These are phyloP conservation scores for Condylostoma magnum DNA, from an alignment of 169 alveolate genomes.

Conservation along the genomic window DNA sequence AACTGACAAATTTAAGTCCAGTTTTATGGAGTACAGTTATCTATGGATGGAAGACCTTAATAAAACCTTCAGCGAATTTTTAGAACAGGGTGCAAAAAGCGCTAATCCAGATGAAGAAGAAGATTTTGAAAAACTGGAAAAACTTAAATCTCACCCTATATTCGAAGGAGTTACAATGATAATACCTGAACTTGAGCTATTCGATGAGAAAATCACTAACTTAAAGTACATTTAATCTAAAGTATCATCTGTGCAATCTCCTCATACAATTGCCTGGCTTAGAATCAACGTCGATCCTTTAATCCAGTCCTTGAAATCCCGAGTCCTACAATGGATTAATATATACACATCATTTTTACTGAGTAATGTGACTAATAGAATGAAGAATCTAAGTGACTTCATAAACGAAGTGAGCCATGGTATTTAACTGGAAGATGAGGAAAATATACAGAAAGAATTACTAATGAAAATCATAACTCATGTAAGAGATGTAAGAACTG, in stretches of 20 bases:
- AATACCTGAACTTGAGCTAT: constrained; percentile 80
- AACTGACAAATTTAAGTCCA: constrained; percentile 54
- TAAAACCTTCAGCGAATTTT: constrained; percentile 80
- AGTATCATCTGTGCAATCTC: constrained; percentile 81
- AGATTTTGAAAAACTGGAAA: constrained; percentile 56
- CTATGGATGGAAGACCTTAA: constrained; percentile 89
- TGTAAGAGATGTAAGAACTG: constrained; percentile 88
- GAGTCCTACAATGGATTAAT: constrained; percentile 83
- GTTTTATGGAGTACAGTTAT: constrained; percentile 79
- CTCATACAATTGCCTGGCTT: constrained; percentile 88
- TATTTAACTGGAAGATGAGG: constrained; percentile 71
- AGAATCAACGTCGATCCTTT: constrained; percentile 88
- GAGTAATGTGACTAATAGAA: constrained; percentile 69
- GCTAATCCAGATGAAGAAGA: constrained; percentile 67
- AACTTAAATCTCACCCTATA: constrained; percentile 68
- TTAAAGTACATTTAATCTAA: constrained; percentile 70
- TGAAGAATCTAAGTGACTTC: constrained; percentile 80
- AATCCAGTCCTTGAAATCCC: constrained; percentile 76
- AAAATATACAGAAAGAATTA: constrained; percentile 77
- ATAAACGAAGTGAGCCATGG: constrained; percentile 83
- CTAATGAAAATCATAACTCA: constrained; percentile 88
- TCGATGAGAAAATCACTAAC: constrained; percentile 83
- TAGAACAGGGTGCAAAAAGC: constrained; percentile 72
- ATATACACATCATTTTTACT: constrained; percentile 80
- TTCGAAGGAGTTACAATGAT: constrained; percentile 66